phyloP scores from a whole-genome alignment of 257 asterid species.

The Solanum ossicruentum region DNA sequence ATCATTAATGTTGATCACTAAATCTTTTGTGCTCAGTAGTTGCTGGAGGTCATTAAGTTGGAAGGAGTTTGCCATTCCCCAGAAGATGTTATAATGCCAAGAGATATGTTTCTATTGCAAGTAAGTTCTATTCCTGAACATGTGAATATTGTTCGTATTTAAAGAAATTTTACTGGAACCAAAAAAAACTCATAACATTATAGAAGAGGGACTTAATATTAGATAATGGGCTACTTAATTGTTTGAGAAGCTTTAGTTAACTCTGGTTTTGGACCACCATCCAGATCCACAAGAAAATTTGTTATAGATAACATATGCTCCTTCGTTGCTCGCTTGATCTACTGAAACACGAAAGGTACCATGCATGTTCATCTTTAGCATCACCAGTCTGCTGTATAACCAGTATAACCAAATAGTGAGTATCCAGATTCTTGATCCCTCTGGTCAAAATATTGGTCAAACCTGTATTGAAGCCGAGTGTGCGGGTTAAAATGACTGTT shows the following conservation, averaged over 20 bases:
- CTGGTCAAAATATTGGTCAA: not conserved
- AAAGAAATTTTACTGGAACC: not conserved
- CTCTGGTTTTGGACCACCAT: not conserved
- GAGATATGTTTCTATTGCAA: slow-evolving; percentile 76
- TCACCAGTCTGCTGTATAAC: not conserved
- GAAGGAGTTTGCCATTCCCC: slow-evolving; percentile 64
- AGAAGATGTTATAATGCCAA: slow-evolving; percentile 56
- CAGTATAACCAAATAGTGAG: not conserved
- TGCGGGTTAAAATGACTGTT: not conserved
- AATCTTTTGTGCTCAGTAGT: slow-evolving; percentile 19
- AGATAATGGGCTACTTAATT: not conserved
- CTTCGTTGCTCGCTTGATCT: not conserved
- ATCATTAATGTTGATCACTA: not conserved
- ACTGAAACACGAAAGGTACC: not conserved
- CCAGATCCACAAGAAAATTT: not conserved
- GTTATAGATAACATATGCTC: not conserved
- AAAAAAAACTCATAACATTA: not conserved
- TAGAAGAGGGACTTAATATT: not conserved
- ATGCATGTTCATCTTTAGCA: not conserved
- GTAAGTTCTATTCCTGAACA: slow-evolving; percentile 14
- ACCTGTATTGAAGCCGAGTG: not conserved
- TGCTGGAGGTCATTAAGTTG: slow-evolving; percentile 82
- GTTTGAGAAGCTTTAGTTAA: not conserved
- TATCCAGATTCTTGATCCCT: not conserved
- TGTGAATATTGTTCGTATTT: not conserved